Evolutionary conservation across 306 rosid species (phyloP), one percentile per base, ranked within the genome.

Genomic region (Styphnolobium japonicum): DNA sequence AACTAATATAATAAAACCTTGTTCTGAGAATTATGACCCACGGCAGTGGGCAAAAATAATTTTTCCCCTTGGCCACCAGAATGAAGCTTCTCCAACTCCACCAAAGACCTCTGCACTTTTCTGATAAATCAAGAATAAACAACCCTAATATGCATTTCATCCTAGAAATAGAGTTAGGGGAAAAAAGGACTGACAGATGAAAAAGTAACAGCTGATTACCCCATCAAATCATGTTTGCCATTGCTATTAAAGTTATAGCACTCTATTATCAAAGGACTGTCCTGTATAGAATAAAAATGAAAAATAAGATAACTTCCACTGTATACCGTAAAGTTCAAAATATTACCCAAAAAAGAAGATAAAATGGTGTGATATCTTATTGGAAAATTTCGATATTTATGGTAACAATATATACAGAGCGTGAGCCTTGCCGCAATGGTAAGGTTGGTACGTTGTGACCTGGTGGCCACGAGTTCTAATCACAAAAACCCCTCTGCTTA

Each of bases 171-270:
- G 5, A 60, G 62, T 70, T 37, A 66, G 21, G 72, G 81, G 36
- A 62, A 51, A 49, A 74, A 61, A 16, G 73, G 65, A 71, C 34
- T 45, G 36, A 29, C 25, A 6, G 77, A 55, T 64, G 71, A 68
- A 74, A 67, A 58, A 45, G 81, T 19, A 75, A 76, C 71, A n/a
- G 61, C n/a, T 48, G 53, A 58, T 88, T 93, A 93, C 99, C 99
- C 99, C 76, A 96, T 82, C 88, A 91, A 87, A 87, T 96, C 99
- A 84, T 96, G 99, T 63, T 90, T 96, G 22, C 99, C 99, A 79
- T 86, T 93, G 92, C 82, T 87, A 81, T 96, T 93, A 80, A 89
- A 96, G 86, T 91, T 91, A 82, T 84, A 96, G 86, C 99, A 93
- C 89, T 96, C 98, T 67, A 93, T 85, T 82, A 91, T 75, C 74